These are phyloP conservation scores for Russula griseocarnosa DNA, from an alignment of 768 basidiomycete species.

Conservation along the genomic window DNA sequence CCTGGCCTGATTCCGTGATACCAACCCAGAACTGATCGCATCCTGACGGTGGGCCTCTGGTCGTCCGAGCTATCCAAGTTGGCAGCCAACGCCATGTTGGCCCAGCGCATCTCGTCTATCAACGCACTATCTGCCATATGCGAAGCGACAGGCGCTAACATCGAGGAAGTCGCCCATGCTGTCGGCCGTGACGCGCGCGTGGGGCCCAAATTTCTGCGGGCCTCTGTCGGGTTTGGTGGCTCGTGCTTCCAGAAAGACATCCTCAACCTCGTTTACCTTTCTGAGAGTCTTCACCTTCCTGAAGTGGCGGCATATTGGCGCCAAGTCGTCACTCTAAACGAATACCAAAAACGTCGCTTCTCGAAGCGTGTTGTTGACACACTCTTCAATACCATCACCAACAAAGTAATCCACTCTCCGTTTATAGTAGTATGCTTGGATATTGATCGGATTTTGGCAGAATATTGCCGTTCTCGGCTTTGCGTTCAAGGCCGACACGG, in stretches of 20 bases:
- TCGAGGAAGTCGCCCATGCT: slow-evolving; percentile 94
- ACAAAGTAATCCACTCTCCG: slow-evolving; percentile 57
- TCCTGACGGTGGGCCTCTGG: slow-evolving; percentile 96
- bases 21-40: slow-evolving; percentile 56
- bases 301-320: slow-evolving; percentile 98
- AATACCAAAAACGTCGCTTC: slow-evolving; percentile 96
- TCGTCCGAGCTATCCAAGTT: slow-evolving; percentile 98
- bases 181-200: slow-evolving; percentile 91
- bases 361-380: slow-evolving; percentile 95
- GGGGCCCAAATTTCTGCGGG: slow-evolving; percentile 93
- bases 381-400: slow-evolving; percentile 96
- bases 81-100: slow-evolving; percentile 98
- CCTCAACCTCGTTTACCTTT: slow-evolving; percentile 96
- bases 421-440: neutral
- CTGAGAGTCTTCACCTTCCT: slow-evolving; percentile 89
- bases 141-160: slow-evolving; percentile 97
- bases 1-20: neutral
- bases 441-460: slow-evolving; percentile 36
- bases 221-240: slow-evolving; percentile 95
- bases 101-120: slow-evolving; percentile 97
- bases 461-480: slow-evolving; percentile 95
- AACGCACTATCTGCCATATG: slow-evolving; percentile 98
- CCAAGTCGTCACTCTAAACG: slow-evolving; percentile 97
- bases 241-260: slow-evolving; percentile 99
- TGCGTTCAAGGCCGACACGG: slow-evolving; percentile 99